Base-by-base conservation (phyloP, 768 basidiomycete genomes). In the Erythrobasidium yunnanense region DNA sequence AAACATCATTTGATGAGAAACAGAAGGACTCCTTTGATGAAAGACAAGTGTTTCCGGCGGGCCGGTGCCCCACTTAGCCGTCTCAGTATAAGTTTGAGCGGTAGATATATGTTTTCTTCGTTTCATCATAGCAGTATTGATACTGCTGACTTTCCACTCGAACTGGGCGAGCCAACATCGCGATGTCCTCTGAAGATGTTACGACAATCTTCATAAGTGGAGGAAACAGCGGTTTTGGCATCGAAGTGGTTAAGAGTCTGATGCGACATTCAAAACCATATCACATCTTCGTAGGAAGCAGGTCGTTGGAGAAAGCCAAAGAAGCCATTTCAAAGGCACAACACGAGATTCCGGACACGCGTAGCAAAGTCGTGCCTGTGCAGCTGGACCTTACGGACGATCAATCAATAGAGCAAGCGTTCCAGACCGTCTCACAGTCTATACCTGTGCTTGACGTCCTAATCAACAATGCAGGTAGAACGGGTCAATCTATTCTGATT, bases 161-260 rank as follows among this genome's bases (percentile, higher is more conserved):
- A n/a, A n/a, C n/a, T n/a, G n/a, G n/a, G n/a, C n/a, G n/a, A n/a
- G n/a, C n/a, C n/a, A n/a, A n/a, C n/a, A n/a, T n/a, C n/a, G n/a
- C n/a, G n/a, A n/a, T n/a, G n/a, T n/a, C n/a, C n/a, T n/a, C n/a
- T n/a, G n/a, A n/a, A n/a, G n/a, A n/a, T n/a, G n/a, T n/a, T n/a
- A n/a, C n/a, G n/a, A n/a, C n/a, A n/a, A n/a, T 71, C 3, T 66
- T 72, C 33, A 60, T 72, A 65, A 71, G 68, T 22, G 70, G 71
- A n/a, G 66, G 45, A 7, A 71, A 69, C 52, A 56, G 57, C 6
- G 70, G 70, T 45, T 66, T 72, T 22, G 70, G 70, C 23, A 65
- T 50, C 34, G 70, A 46, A 6, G 68, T 55, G 17, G 62, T 55
- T 49, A 60, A 68, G 32, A 68, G 69, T 8, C 56, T 72, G 7